These are phyloP conservation scores for Oryza meyeriana DNA, from an alignment of 176 grass and related monocot species.

Conservation along the genomic window DNA sequence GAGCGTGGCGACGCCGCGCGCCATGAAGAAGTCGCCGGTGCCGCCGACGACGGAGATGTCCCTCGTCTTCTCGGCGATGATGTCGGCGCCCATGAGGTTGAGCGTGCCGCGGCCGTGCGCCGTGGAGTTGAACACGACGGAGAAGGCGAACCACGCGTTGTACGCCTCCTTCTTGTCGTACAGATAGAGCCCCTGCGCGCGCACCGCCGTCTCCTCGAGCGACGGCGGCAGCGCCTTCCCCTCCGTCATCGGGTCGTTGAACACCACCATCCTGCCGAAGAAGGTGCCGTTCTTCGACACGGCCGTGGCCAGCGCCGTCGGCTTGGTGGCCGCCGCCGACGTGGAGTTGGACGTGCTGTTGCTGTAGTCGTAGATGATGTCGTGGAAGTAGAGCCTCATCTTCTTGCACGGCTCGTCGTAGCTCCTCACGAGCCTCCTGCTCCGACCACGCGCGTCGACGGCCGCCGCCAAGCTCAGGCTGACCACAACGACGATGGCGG, in stretches of 20 bases:
- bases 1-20: neutral
- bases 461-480: too few relatives aligned
- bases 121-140: constrained; percentile 27
- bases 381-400: constrained; percentile 22
- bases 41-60: constrained; percentile 30
- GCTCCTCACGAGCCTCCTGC: neutral
- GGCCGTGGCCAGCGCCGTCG: constrained; percentile 11
- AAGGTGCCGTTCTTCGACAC: neutral
- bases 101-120: constrained; percentile 12
- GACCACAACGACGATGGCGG: too few relatives aligned
- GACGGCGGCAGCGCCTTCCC: neutral
- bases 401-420: neutral
- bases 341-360: constrained; percentile 12
- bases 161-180: constrained; percentile 4
- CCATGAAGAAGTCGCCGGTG: constrained; percentile 46
- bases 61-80: neutral
- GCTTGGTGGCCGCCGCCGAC: neutral
- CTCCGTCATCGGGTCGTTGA: constrained; percentile 24
- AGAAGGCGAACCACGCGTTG: constrained; percentile 29
- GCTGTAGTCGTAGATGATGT: constrained; percentile 21
- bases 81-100: constrained; percentile 30
- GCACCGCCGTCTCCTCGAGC: neutral
- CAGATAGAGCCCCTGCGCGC: constrained; percentile 27
- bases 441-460: neutral
- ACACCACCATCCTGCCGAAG: constrained; percentile 22